Evolutionary conservation across 306 rosid species (phyloP).

Genomic region (Lablab purpureus): DNA sequence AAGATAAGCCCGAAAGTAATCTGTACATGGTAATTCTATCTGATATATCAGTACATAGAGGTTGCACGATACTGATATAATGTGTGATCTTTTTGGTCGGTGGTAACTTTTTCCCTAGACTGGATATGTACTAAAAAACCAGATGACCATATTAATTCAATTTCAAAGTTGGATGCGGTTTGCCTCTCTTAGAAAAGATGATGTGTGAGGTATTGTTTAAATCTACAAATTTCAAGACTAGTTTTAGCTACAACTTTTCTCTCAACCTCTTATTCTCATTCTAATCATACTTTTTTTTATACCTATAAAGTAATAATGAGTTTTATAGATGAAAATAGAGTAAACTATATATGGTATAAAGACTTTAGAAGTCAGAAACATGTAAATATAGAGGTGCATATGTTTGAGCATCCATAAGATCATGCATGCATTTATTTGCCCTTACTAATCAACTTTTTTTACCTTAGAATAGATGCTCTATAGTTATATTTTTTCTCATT

Average conservation of each 20-base stretch:
- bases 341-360: neutral
- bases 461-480: neutral
- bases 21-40: constrained; percentile 12
- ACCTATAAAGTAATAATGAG: neutral
- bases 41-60: neutral
- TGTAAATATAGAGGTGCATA: too few species aligned
- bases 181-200: too few species aligned
- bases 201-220: neutral
- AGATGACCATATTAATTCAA: neutral
- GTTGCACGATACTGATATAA: constrained; percentile 27
- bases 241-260: neutral
- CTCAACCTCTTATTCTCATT: neutral
- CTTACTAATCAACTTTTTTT: neutral
- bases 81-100: constrained; percentile 27
- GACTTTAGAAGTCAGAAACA: too few species aligned
- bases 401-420: too few species aligned
- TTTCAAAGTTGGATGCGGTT: constrained; percentile 5
- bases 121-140: constrained; percentile 7
- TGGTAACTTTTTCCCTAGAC: constrained; percentile 15
- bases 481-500: neutral
- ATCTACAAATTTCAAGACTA: constrained; percentile 18
- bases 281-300: neutral
- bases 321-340: neutral
- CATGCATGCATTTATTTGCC: neutral
- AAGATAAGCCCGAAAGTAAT: constrained; percentile 31